Conservation (phyloP, 495 filamentous ascomycete species). For the Xylaria sp. region DNA sequence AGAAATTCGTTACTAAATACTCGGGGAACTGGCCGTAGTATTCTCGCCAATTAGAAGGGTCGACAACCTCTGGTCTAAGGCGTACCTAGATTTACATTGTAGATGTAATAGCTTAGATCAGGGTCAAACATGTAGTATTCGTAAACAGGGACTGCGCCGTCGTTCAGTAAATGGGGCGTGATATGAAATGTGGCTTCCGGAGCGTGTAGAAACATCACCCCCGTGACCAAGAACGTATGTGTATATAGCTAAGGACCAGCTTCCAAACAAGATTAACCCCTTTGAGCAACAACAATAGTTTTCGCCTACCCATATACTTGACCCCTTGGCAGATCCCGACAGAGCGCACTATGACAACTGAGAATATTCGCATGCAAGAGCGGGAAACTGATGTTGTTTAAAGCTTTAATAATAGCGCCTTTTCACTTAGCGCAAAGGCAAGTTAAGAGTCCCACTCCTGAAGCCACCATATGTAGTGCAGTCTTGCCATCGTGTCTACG, state of each 20-base stretch:
- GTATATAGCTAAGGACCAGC: too few relatives aligned
- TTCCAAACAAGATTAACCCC: too few relatives aligned
- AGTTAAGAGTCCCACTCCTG: neutral
- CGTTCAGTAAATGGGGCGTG: neutral
- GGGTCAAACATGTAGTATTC: neutral
- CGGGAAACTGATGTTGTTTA: too few relatives aligned
- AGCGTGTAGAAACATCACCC: too few relatives aligned
- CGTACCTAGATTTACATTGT: neutral
- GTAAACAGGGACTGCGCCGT: neutral
- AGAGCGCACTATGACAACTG: neutral
- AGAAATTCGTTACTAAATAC: neutral
- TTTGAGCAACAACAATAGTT: too few relatives aligned
- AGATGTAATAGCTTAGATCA: neutral
- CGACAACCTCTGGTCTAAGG: neutral
- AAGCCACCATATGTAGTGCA: neutral
- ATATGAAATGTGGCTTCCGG: neutral
- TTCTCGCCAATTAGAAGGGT: neutral
- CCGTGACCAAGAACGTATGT: too few relatives aligned
- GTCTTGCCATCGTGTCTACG: neutral
- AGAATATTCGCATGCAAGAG: neutral
- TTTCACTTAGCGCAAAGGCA: neutral
- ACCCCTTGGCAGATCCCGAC: too few relatives aligned
- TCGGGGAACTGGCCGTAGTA: neutral
- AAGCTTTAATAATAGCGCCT: neutral
- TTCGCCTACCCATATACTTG: too few relatives aligned